Conservation (phyloP, 495 filamentous ascomycete species). For the Penicillium lividum region DNA sequence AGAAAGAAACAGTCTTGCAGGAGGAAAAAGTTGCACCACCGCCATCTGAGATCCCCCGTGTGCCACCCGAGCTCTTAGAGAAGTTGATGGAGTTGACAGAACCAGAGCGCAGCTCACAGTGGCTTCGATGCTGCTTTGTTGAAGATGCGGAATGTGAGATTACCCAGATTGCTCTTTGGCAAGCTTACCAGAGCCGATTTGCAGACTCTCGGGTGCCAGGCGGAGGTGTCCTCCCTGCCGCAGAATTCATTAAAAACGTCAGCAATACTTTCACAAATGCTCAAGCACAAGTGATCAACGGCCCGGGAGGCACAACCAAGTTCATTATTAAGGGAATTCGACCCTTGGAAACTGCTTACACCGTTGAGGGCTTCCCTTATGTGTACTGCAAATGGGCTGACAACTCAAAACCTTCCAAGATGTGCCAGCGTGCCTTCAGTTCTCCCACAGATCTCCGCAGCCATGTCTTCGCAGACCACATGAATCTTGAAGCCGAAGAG, state of each 20-base stretch:
- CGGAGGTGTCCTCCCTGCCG: constrained; percentile 72
- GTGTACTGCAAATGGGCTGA: constrained; percentile 58
- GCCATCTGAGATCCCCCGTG: constrained; percentile 65
- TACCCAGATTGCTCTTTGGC: constrained; percentile 95
- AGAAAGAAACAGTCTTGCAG: constrained; percentile 44
- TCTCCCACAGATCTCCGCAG: constrained; percentile 63
- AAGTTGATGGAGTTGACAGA: constrained; percentile 74
- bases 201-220: constrained; percentile 47
- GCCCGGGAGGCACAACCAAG: constrained; percentile 57
- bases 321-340: constrained; percentile 96
- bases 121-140: constrained; percentile 70
- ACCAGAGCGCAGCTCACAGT: constrained; percentile 83
- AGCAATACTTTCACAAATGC: constrained; percentile 73
- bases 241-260: constrained; percentile 97
- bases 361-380: constrained; percentile 61
- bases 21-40: constrained; percentile 50
- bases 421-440: constrained; percentile 65
- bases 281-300: constrained; percentile 77
- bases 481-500: constrained; percentile 55
- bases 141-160: constrained; percentile 82
- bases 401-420: constrained; percentile 38
- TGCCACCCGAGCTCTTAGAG: constrained; percentile 76
- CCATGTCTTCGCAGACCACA: constrained; percentile 72
- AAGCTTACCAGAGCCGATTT: constrained; percentile 90
- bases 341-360: constrained; percentile 71